A percentile compares a stretch with the other conserved stretches of the same genome.
Evolutionary conservation across 768 basidiomycete species (phyloP).

Genomic region (Agrocybe pediades): DNA sequence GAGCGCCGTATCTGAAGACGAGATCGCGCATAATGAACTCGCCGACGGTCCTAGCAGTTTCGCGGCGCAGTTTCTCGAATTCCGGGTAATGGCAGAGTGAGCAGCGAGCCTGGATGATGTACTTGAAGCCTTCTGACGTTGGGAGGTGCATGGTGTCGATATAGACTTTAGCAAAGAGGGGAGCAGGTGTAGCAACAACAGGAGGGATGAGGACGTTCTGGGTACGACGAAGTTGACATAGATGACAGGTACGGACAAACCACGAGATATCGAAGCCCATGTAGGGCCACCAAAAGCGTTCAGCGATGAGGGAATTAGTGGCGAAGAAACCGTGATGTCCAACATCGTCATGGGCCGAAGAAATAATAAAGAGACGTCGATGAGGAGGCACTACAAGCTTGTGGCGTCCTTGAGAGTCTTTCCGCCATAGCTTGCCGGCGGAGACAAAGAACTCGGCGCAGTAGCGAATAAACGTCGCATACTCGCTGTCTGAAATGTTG

Average conservation of each 20-base stretch:
- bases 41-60: slow-evolving; percentile 25
- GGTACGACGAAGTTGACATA: slow-evolving; percentile 31
- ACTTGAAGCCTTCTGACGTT: not conserved
- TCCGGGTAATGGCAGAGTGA: not conserved
- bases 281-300: slow-evolving; percentile 22
- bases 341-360: slow-evolving; percentile 20
- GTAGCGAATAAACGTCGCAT: slow-evolving; percentile 15
- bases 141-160: slow-evolving; percentile 32
- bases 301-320: slow-evolving; percentile 10
- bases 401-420: slow-evolving; percentile 18
- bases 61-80: slow-evolving; percentile 17
- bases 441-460: slow-evolving; percentile 20
- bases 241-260: slow-evolving; percentile 33
- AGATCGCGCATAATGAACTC: slow-evolving; percentile 29
- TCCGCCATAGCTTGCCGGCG: slow-evolving; percentile 19
- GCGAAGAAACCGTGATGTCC: slow-evolving; percentile 26
- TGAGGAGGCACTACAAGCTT: slow-evolving; percentile 21
- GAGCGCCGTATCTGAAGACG: slow-evolving; percentile 32
- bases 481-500: slow-evolving; percentile 13
- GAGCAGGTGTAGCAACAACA: slow-evolving; percentile 16
- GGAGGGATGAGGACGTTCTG: slow-evolving; percentile 25
- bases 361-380: slow-evolving; percentile 14
- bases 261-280: slow-evolving; percentile 24
- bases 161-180: slow-evolving; percentile 29
- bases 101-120: slow-evolving; percentile 23